These are phyloP conservation scores for Melaleuca quinquenervia DNA, from an alignment of 345 rosid genomes.

Conservation along the genomic window DNA sequence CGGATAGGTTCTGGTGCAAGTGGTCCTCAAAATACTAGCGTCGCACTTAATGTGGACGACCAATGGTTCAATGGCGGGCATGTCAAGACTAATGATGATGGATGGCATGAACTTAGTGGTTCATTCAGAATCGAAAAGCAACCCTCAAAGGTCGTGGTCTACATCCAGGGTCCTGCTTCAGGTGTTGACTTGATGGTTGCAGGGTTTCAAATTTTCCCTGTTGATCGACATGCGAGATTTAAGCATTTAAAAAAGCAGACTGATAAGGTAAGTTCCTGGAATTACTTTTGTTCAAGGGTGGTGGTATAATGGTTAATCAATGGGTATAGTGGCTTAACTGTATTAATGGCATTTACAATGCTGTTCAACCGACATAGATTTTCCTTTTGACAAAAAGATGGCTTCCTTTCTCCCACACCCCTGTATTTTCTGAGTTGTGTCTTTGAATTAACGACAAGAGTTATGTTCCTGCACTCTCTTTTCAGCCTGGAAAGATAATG, in stretches of 20 bases:
- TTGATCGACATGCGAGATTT: conserved; percentile 2
- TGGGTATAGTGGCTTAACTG: background rate
- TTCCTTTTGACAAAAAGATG: background rate
- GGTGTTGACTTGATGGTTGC: conserved; percentile 2
- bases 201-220: background rate
- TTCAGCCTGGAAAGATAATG: background rate
- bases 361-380: background rate
- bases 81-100: background rate
- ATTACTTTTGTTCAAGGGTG: background rate
- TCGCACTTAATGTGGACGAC: background rate
- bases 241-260: background rate
- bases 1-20: conserved; percentile 49
- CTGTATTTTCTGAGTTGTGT: background rate
- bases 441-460: conserved; percentile 27
- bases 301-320: background rate
- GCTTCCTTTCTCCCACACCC: background rate
- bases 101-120: conserved; percentile 1
- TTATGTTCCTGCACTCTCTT: background rate
- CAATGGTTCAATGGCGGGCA: background rate
- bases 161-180: conserved; percentile 1
- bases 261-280: background rate
- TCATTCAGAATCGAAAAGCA: conserved; percentile 3
- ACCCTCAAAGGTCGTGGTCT: background rate
- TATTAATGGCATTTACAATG: background rate
- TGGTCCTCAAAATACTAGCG: conserved; percentile 61